Conservation (phyloP, 768 basidiomycete genomes). For the Macrocybe gigantea region DNA sequence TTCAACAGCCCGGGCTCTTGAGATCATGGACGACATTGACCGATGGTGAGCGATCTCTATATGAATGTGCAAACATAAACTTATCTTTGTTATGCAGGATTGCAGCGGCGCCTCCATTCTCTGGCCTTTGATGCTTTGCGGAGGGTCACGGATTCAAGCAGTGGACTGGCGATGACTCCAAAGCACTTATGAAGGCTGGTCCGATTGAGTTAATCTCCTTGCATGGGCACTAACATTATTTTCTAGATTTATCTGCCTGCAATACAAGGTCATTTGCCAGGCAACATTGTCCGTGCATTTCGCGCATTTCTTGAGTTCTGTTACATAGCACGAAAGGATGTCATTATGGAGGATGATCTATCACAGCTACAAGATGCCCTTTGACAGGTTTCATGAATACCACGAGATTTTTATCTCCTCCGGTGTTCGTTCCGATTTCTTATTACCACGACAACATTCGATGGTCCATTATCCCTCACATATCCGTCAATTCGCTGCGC, state of each 20-base stretch:
- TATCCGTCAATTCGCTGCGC: conserved; percentile 5
- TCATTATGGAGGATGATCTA: conserved; percentile 4
- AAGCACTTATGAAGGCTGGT: conserved; percentile 24
- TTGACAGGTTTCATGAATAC: conserved; percentile 1
- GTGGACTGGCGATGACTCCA: conserved; percentile 27
- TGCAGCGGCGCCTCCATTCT: conserved; percentile 14
- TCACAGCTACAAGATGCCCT: conserved; percentile 6
- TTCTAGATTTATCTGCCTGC: conserved; percentile 20
- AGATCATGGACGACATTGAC: conserved; percentile 20
- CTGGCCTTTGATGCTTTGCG: conserved; percentile 14
- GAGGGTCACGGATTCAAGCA: conserved; percentile 20
- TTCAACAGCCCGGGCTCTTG: conserved; percentile 3
- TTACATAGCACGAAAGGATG: conserved; percentile 9
- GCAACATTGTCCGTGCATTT: conserved; percentile 12
- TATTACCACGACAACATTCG: conserved; percentile 24
- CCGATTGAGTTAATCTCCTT: background rate
- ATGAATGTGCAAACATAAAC: background rate
- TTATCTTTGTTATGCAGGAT: conserved; percentile 11
- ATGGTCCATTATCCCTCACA: background rate
- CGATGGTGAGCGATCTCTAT: conserved; percentile 8
- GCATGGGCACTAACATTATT: background rate
- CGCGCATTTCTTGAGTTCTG: conserved; percentile 19
- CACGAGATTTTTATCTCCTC: background rate
- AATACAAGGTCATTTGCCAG: conserved; percentile 14
- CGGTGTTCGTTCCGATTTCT: conserved; percentile 7